phyloP scores from a whole-genome alignment of 176 grass and related monocot species.

The Metroxylon sagu region DNA sequence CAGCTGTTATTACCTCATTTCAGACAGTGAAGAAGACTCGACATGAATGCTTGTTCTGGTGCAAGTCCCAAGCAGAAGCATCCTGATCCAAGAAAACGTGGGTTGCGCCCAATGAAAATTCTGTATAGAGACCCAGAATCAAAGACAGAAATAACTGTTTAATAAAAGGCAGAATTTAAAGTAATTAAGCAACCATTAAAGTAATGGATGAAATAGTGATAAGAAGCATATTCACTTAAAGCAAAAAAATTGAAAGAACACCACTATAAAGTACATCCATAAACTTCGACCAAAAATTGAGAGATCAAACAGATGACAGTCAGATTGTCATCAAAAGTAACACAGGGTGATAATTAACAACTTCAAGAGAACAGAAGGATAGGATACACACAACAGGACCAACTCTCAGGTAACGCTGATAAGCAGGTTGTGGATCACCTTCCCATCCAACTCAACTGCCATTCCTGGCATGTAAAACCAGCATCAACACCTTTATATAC shows the following conservation, averaged over 20 bases:
- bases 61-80: slow-evolving; percentile 62
- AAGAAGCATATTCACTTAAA: no score
- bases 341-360: neutral
- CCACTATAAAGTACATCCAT: neutral
- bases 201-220: no score
- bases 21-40: slow-evolving; percentile 54
- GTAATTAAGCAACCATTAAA: slow-evolving; percentile 2
- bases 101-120: slow-evolving; percentile 41
- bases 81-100: slow-evolving; percentile 47
- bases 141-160: neutral
- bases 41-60: slow-evolving; percentile 50
- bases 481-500: slow-evolving; percentile 47
- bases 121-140: slow-evolving; percentile 58
- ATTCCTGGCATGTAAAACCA: slow-evolving; percentile 55
- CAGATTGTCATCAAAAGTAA: no score
- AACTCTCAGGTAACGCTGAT: slow-evolving; percentile 62
- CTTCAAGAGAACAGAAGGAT: neutral
- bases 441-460: slow-evolving; percentile 62
- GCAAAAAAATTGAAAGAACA: neutral
- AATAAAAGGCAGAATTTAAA: slow-evolving; percentile 9
- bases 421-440: slow-evolving; percentile 32
- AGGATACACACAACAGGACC: slow-evolving; percentile 61
- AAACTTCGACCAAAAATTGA: neutral
- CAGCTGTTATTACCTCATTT: slow-evolving; percentile 44
- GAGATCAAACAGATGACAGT: neutral